phyloP scores from a whole-genome alignment of 192 early-diverging fungal genomes.

The Geranomyces michiganensis region DNA sequence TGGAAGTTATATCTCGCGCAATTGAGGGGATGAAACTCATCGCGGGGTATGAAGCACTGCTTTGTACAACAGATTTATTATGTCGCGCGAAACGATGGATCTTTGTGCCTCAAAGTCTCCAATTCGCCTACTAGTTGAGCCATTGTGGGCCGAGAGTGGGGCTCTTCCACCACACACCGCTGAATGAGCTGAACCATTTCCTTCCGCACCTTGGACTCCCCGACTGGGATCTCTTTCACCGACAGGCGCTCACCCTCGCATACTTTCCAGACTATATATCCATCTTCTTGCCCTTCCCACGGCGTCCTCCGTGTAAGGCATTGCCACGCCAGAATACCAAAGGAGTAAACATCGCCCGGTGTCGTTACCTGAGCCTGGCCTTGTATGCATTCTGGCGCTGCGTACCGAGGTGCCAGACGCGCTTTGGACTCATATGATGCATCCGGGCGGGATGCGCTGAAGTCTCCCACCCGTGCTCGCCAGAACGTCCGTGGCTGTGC shows the following conservation, averaged over 20 bases:
- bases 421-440: constrained; percentile 11
- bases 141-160: constrained; percentile 12
- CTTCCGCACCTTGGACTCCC: constrained; percentile 1
- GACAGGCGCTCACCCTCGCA: constrained; percentile 26
- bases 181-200: constrained; percentile 10
- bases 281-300: constrained; percentile 35
- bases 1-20: no score
- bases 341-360: constrained; percentile 26
- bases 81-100: background rate
- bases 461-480: constrained; percentile 32
- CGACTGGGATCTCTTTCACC: constrained; percentile 7
- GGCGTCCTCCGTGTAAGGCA: constrained; percentile 28
- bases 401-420: constrained; percentile 19
- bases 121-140: constrained; percentile 6
- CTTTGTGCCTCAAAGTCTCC: constrained; percentile 4
- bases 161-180: constrained; percentile 12
- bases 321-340: constrained; percentile 31
- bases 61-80: no score
- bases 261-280: constrained; percentile 28
- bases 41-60: no score
- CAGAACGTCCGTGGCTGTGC: constrained; percentile 26
- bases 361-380: background rate
- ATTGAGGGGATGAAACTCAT: no score
- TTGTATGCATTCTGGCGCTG: constrained; percentile 20
- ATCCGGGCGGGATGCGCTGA: constrained; percentile 24